Evolutionary conservation across 2,329 filamentous ascomycete species (phyloP), one percentile per base, ranked within the genome.

Genomic region (Microsporum audouinii): DNA sequence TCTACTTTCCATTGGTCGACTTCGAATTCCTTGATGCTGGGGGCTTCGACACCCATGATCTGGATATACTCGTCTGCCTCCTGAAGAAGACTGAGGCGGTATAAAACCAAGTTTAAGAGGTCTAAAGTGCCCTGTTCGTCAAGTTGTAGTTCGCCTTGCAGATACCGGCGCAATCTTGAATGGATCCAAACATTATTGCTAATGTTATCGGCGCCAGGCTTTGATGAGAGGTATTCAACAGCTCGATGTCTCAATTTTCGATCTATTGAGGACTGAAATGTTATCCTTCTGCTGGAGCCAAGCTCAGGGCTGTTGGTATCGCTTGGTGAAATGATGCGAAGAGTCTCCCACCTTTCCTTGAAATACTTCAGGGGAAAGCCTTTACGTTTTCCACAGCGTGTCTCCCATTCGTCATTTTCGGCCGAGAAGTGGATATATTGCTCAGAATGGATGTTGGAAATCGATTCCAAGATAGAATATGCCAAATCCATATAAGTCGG

Each of bases 401-500:
- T 43, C 31, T 63, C 64, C 64, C 64, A 66, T 53, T 63, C 59
- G 39, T 65, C 63, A 56, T 66, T 59, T 60, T 65, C 62, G 43
- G 65, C 64, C 17, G 60, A 55, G 57, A 66, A 66, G 43, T 62
- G 61, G 12, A 66, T 63, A 36, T 57, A 39, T 23, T 61, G 61
- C 29, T 60, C 8, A 10, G 39, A 41, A 41, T 41, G 14, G 14
- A 41, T 41, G 14, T 12, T 41, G 8, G 39, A 41, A 10, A 41
- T n/a, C 14, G 7, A 8, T n/a, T 41, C 14, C 6, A 41, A 41
- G 7, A 41, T 41, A 41, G 8, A 12, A 10, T 5, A 12, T 41
- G 39, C 39, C 14, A 41, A n/a, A 3, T 10, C 39, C 7, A 41
- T 41, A 10, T 41, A 41, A 12, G 39, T 41, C 8, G 39, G 39